These are phyloP conservation scores for Triangularia verruculosa DNA, from an alignment of 2,329 filamentous ascomycete genomes.

Conservation along the genomic window DNA sequence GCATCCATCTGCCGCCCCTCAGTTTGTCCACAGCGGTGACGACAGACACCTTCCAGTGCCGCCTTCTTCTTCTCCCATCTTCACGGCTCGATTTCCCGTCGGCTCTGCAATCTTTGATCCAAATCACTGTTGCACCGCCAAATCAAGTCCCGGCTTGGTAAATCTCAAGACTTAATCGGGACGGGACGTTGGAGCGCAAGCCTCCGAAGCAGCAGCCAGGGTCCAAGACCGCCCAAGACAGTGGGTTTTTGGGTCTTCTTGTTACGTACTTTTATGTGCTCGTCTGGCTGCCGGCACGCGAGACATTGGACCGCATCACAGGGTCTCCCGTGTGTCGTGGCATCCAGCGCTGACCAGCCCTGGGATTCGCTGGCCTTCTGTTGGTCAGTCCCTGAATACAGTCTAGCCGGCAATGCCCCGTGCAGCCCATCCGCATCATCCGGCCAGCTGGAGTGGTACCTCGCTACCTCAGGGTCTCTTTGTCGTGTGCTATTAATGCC, in stretches of 20 bases:
- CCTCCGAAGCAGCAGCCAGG: constrained; percentile 8
- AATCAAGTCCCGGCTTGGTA: constrained; percentile 1
- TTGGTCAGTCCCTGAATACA: constrained; percentile 8
- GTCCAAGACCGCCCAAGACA: constrained; percentile 10
- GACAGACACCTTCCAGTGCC: background rate
- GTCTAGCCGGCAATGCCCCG: constrained; percentile 24
- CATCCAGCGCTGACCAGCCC: constrained; percentile 13
- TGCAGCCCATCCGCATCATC: constrained; percentile 21
- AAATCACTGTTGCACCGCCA: background rate
- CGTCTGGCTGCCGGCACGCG: constrained; percentile 21
- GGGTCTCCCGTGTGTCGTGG: constrained; percentile 12
- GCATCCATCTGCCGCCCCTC: constrained; percentile 8
- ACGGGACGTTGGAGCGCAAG: constrained; percentile 14
- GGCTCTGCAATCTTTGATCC: constrained; percentile 5
- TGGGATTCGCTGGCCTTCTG: background rate
- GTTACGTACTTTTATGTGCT: constrained; percentile 36
- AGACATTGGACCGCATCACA: constrained; percentile 12
- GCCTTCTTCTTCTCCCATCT: background rate
- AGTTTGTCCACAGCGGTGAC: constrained; percentile 3
- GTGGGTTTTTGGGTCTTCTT: constrained; percentile 18
- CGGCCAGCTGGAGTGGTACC: constrained; percentile 13
- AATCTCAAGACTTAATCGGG: background rate
- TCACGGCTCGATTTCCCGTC: background rate
- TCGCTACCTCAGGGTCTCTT: background rate
- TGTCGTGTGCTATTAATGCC: constrained; percentile 24